Evolutionary conservation across 441 rosid species (phyloP).

Genomic region (Capsella rubella): DNA sequence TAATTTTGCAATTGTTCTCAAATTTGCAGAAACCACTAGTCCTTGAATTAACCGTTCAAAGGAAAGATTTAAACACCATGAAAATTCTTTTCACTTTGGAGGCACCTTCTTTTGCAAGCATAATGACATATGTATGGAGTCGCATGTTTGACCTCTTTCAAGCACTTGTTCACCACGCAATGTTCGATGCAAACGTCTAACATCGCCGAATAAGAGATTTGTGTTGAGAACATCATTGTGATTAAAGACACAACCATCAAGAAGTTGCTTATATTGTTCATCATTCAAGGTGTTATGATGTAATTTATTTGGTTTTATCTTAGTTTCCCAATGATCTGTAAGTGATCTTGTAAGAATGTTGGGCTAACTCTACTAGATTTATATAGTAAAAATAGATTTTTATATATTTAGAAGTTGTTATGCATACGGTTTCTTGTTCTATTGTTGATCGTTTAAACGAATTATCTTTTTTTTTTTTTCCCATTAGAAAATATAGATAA

Average conservation of each 20-base stretch:
- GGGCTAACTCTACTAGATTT: conserved; percentile 9
- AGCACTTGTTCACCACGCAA: conserved; percentile 26
- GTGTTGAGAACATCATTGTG: conserved; percentile 18
- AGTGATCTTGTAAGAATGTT: neutral
- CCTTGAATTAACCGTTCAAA: neutral
- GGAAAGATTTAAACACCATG: neutral
- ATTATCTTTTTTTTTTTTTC: neutral
- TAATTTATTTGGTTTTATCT: neutral
- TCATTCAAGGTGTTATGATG: neutral
- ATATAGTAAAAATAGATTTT: conserved; percentile 3
- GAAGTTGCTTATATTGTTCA: conserved; percentile 11
- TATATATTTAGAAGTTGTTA: conserved; percentile 20
- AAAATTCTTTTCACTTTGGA: conserved; percentile 11
- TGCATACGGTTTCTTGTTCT: neutral
- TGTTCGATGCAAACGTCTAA: conserved; percentile 23
- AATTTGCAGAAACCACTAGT: neutral
- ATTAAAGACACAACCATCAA: conserved; percentile 9
- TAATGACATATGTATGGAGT: conserved; percentile 35
- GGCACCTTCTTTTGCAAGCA: conserved; percentile 30
- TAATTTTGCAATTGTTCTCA: neutral
- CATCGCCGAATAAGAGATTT: conserved; percentile 4
- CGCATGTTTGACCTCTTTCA: conserved; percentile 23
- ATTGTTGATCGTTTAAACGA: conserved; percentile 5
- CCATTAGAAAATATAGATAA: neutral
- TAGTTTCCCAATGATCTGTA: neutral